A percentile compares a stretch with the other conserved stretches of the same genome.
phyloP scores from a whole-genome alignment of 352 stramenopile genomes.

The Globisporangium parvum region DNA sequence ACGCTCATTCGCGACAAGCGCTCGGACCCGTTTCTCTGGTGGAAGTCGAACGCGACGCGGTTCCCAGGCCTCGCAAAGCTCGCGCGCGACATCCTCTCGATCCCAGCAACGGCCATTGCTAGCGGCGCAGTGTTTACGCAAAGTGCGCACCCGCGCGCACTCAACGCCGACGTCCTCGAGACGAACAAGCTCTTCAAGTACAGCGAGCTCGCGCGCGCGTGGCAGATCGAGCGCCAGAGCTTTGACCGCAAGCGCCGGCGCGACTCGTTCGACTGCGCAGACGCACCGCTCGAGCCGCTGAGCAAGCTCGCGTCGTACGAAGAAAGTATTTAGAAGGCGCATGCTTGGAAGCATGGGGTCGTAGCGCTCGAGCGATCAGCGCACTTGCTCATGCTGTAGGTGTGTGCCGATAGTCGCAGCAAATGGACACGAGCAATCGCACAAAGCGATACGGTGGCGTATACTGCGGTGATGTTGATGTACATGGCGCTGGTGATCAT shows the following conservation, averaged over 20 bases:
- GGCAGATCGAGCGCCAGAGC: conserved; percentile 74
- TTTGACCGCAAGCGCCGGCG: conserved; percentile 69
- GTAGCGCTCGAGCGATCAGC: background rate
- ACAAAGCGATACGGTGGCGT: too few relatives aligned
- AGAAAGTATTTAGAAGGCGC: conserved; percentile 91
- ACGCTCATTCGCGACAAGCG: conserved; percentile 77
- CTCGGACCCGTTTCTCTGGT: conserved; percentile 76
- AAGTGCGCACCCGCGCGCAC: conserved; percentile 45
- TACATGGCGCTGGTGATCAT: too few relatives aligned
- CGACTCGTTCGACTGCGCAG: conserved; percentile 74
- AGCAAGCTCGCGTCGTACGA: conserved; percentile 71
- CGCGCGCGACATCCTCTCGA: conserved; percentile 67
- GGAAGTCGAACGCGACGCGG: conserved; percentile 77
- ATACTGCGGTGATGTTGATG: too few relatives aligned
- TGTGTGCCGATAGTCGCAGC: too few relatives aligned
- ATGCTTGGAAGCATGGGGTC: too few relatives aligned
- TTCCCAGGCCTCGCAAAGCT: conserved; percentile 70
- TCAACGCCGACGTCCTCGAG: conserved; percentile 53
- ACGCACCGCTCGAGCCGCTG: conserved; percentile 45
- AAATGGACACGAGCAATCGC: too few relatives aligned
- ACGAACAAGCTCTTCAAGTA: conserved; percentile 77
- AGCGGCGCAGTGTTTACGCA: conserved; percentile 71
- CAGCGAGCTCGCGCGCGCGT: conserved; percentile 59
- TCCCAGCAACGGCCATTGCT: conserved; percentile 58
- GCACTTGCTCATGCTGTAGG: too few relatives aligned